Conservation (phyloP, 345 rosid species). For the Melaleuca alternifolia region DNA sequence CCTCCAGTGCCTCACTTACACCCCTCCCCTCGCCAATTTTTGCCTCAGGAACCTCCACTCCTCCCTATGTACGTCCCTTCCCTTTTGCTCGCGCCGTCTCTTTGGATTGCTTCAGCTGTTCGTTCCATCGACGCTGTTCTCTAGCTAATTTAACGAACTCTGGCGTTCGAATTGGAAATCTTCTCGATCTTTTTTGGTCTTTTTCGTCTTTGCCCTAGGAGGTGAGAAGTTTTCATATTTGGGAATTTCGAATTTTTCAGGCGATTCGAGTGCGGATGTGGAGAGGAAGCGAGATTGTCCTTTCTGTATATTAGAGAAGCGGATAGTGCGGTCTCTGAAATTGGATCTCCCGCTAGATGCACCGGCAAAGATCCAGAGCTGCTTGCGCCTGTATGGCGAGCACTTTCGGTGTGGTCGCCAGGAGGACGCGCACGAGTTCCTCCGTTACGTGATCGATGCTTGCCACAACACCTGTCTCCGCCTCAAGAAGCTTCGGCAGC, state of each 20-base stretch:
- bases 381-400: conserved; percentile 60
- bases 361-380: conserved; percentile 58
- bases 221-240: not conserved
- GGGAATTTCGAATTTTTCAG: conserved; percentile 11
- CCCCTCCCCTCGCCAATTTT: conserved; percentile 98
- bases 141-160: not conserved
- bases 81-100: not conserved
- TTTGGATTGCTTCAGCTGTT: not conserved
- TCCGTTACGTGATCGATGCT: conserved; percentile 86
- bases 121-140: not conserved
- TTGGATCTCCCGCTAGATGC: conserved; percentile 46
- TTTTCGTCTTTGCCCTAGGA: not conserved
- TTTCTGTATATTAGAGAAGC: conserved; percentile 75
- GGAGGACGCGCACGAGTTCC: conserved; percentile 96
- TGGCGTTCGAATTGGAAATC: not conserved
- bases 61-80: conserved; percentile 41
- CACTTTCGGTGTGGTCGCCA: conserved; percentile 73
- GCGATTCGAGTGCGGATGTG: conserved; percentile 47
- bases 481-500: conserved; percentile 54
- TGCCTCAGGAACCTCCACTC: conserved; percentile 81
- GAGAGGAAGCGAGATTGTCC: conserved; percentile 73
- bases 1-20: conserved; percentile 78
- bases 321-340: conserved; percentile 70
- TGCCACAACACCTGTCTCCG: conserved; percentile 90
- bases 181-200: not conserved